Base-by-base conservation (phyloP, 169 alveolate species). In the Plasmodium falciparum region DNA sequence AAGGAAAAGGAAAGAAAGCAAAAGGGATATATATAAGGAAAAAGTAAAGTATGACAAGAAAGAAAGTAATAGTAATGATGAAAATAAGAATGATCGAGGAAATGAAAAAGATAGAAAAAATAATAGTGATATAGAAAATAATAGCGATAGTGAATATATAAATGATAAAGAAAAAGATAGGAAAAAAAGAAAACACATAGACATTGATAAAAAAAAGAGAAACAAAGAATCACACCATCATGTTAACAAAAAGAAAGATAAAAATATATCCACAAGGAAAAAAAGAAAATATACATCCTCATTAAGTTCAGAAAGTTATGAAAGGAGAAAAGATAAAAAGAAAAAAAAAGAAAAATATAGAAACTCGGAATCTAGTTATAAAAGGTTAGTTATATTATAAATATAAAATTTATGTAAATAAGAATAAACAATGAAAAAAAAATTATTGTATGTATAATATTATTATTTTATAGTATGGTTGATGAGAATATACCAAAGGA, bases 401-500 rank as follows among this genome's bases (percentile, higher is more conserved):
- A 65, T 65, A 22, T 7, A 26, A 15, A 26, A 15, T 20, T 2
- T 20, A 9, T 20, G 20, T 15, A 17, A n/a, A 15, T 15, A 59
- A 4, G 29, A 2, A 20, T 1, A 59, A n/a, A 13, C 22, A 59
- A 15, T 59, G 2, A 12, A 20, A 5, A 20, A 59, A 12, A 49
- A 65, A 65, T 9, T 9, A 9, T 29, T 22, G 45, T 17, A 39
- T 15, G 29, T 39, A 70, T 47, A 62, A n/a, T 39, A 45, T 75
- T 54, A 63, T 20, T 17, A 49, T 20, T 67, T 63, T 66, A 56
- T 33, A 80, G 90, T 9, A 24, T 49, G 7, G 26, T 67, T 65
- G 50, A 72, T 33, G 92, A 85, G 20, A 73, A 73, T 11, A 85
- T 85, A 43, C 92, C 92, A 13, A 50, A 85, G 67, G 92, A 85